phyloP scores from a whole-genome alignment of 257 asterid genomes.

The Solanum medicagineum region DNA sequence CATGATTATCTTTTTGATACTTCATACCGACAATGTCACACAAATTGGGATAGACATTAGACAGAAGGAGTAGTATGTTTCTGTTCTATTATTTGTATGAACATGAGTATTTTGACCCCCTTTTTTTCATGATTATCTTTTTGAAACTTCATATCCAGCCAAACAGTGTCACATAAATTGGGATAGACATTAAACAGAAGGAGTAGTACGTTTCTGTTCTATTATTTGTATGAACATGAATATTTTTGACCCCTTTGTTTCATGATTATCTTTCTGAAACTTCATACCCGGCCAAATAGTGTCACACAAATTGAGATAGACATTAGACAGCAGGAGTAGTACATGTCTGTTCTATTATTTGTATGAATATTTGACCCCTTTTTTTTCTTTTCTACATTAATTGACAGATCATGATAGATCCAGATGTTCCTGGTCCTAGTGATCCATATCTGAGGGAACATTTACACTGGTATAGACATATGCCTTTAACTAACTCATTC shows the following conservation, averaged over 20 bases:
- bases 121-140: too few relatives aligned
- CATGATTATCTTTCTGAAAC: too few relatives aligned
- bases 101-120: too few relatives aligned
- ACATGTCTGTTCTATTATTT: not conserved
- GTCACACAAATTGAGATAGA: not conserved
- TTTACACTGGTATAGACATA: slow-evolving; percentile 24
- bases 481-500: not conserved
- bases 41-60: too few relatives aligned
- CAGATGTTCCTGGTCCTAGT: slow-evolving; percentile 40
- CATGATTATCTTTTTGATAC: too few relatives aligned
- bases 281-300: not conserved
- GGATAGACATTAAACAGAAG: too few relatives aligned
- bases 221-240: not conserved
- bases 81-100: too few relatives aligned
- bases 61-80: too few relatives aligned
- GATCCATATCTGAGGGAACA: slow-evolving; percentile 39
- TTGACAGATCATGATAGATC: slow-evolving; percentile 31
- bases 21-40: too few relatives aligned
- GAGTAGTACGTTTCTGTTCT: not conserved
- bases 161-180: not conserved
- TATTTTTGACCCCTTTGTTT: not conserved
- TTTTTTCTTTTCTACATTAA: not conserved
- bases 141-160: too few relatives aligned
- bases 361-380: not conserved
- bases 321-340: not conserved